Evolutionary conservation across 164 flowering plant species (phyloP), one percentile per base, ranked within the genome.

Genomic region (Nymphaea thermarum): DNA sequence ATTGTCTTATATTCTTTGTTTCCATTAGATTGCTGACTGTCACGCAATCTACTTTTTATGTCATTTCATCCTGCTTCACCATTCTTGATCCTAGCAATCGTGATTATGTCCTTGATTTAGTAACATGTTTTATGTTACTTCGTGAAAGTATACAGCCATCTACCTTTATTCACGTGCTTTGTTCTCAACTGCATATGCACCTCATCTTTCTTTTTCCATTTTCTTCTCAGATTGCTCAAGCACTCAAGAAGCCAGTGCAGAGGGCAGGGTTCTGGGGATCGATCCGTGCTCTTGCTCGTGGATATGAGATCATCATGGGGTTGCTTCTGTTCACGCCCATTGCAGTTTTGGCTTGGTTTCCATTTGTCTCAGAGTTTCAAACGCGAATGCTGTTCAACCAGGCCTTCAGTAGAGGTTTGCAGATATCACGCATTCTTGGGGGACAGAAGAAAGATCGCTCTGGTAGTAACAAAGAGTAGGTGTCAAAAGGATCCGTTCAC

Each of bases 361-460:
- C 99, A 2, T 91, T 91, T 68, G 98, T 91, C 2, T 91, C 98
- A 0, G 99, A 94, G 65, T 94, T 94, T 75, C 99, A 94, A 63
- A 94, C 98, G 0, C 82, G 97, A 12, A 90, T 91, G 98, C 79
- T 94, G 64, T 94, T 90, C 85, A 92, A 94, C 87, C 98, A 94
- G 79, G 99, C 99, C 0, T 94, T 91, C 86, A 94, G 99, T 76
- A 80, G 99, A 85, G 96, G 96, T 74, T 77, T 91, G n/a, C 99
- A 91, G 79, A 94, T 90, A 43, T 87, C 91, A 6, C 97, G 99
- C 75, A 94, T 91, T 79, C 96, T 94, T 66, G 97, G 96, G 65
- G 96, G 99, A 0, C 99, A 92, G 25, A 73, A 84, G 71, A 92
- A 88, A 79, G 96, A 94, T 66, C 85, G 87, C 0, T 73, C 93